Base-by-base conservation (phyloP, 495 filamentous ascomycete genomes). In the Pyrenopolyporus hunteri region DNA sequence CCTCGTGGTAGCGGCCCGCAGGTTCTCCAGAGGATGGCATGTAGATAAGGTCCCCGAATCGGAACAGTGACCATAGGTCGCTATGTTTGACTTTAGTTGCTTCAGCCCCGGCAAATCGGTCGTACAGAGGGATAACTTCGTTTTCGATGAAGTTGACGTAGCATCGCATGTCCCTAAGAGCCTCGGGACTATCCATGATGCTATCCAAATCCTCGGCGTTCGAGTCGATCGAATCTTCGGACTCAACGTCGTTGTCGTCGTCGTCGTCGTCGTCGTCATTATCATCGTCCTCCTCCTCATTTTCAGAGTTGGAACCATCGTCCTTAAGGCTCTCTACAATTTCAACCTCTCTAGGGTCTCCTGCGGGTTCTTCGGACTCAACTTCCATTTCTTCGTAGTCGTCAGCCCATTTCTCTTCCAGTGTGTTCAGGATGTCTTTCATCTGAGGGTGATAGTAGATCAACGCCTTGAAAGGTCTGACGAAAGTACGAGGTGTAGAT, bases 1-100 rank as follows among this genome's bases (percentile, higher is more conserved):
- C 60, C 26, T 67, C 61, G 8, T 70, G 70, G 26, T 67, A 71
- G 1, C 56, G 63, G 7, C 63, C 59, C 1, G 53, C 37, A 2
- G 59, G 59, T 6, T 71, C 70, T 0, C 65, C 72, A 3, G 45
- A 49, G 0, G 63, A 47, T 1, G 66, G 70, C 50, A 67, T 65
- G 56, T 73, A 71, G 39, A 78, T 62, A 1, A 75, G 43, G 9
- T 73, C 66, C 4, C 74, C 73, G 1, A 72, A 68, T 4, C 70
- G 67, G 50, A 76, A 78, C 0, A 79, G 48, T 2, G 61, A 68
- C 73, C 74, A 76, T 1, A 79, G 49, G 53, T 78, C 70, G 7
- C 67, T 57, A 33, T 70, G 76, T 31, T 63, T 69, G 36, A 76
- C 59, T 11, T 55, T 69, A 1, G 63, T 57, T 0, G 51, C 55